phyloP scores from a whole-genome alignment of 2,329 filamentous ascomycete genomes.

The Clonostachys rhizophaga region DNA sequence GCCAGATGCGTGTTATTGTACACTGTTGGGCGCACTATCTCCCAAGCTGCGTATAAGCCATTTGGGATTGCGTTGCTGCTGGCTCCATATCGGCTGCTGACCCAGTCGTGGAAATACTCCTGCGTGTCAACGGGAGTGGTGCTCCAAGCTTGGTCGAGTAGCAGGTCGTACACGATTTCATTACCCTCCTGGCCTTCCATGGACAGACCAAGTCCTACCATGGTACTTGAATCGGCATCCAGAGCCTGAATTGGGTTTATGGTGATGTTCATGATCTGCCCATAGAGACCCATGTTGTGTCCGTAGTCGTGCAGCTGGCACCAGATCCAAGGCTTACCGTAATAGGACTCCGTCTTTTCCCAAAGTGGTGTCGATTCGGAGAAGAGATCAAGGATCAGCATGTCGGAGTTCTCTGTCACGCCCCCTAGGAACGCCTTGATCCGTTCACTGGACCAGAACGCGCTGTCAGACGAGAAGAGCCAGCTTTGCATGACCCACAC shows the following conservation, averaged over 20 bases:
- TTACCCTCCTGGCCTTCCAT: conserved; percentile 48
- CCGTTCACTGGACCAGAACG: conserved; percentile 35
- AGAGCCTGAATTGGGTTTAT: conserved; percentile 38
- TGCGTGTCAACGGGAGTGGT: conserved; percentile 31
- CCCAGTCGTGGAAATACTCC: conserved; percentile 40
- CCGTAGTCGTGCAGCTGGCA: conserved; percentile 46
- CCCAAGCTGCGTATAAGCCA: not conserved
- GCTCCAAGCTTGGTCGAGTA: conserved; percentile 46
- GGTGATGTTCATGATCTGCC: conserved; percentile 42
- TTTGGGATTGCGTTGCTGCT: not conserved
- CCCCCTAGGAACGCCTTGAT: not conserved
- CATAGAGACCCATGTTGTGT: conserved; percentile 42
- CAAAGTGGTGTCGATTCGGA: conserved; percentile 42
- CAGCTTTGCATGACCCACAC: conserved; percentile 49
- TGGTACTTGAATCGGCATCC: conserved; percentile 22
- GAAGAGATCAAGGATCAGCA: not conserved
- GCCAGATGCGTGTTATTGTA: not conserved
- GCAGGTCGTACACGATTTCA: conserved; percentile 44
- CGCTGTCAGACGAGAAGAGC: conserved; percentile 37
- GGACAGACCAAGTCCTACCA: conserved; percentile 42
- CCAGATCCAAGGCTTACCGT: conserved; percentile 50
- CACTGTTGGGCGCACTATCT: not conserved
- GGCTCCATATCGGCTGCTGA: conserved; percentile 28
- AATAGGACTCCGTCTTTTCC: conserved; percentile 42
- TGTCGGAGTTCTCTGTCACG: not conserved